These are phyloP conservation scores for Ascomycota sp. DNA, from an alignment of 2,329 filamentous ascomycete species.

Conservation along the genomic window DNA sequence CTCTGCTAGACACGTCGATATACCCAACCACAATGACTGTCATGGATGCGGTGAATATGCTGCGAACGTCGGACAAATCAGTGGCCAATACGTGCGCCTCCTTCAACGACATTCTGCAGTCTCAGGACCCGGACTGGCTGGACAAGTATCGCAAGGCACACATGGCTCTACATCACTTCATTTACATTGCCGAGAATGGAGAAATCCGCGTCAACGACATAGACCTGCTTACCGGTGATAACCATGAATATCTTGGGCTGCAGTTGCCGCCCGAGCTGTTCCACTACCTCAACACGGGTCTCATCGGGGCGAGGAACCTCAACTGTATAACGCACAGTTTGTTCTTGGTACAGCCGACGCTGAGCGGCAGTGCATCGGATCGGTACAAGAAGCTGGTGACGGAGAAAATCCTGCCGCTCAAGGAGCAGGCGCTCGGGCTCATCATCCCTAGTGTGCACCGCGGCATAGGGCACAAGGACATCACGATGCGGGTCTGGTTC, in stretches of 20 bases:
- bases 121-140: conserved; percentile 51
- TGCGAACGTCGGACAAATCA: conserved; percentile 43
- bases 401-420: conserved; percentile 47
- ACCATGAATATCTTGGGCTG: conserved; percentile 76
- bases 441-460: conserved; percentile 61
- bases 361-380: conserved; percentile 59
- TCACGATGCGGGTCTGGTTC: conserved; percentile 68
- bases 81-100: conserved; percentile 53
- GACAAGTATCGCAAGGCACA: conserved; percentile 72
- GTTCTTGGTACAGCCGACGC: conserved; percentile 56
- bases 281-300: conserved; percentile 65
- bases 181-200: conserved; percentile 57
- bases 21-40: conserved; percentile 39
- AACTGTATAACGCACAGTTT: conserved; percentile 65
- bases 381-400: conserved; percentile 66
- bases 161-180: conserved; percentile 70
- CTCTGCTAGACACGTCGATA: conserved; percentile 37
- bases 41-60: conserved; percentile 54
- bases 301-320: conserved; percentile 58
- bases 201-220: conserved; percentile 52
- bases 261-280: conserved; percentile 76
- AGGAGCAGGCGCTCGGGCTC: conserved; percentile 55
- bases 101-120: conserved; percentile 57
- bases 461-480: conserved; percentile 59
- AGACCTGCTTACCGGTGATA: conserved; percentile 55